Evolutionary conservation across 2,329 filamentous ascomycete species (phyloP), one percentile per base, ranked within the genome.

Genomic region (Trichoderma guizhouense): DNA sequence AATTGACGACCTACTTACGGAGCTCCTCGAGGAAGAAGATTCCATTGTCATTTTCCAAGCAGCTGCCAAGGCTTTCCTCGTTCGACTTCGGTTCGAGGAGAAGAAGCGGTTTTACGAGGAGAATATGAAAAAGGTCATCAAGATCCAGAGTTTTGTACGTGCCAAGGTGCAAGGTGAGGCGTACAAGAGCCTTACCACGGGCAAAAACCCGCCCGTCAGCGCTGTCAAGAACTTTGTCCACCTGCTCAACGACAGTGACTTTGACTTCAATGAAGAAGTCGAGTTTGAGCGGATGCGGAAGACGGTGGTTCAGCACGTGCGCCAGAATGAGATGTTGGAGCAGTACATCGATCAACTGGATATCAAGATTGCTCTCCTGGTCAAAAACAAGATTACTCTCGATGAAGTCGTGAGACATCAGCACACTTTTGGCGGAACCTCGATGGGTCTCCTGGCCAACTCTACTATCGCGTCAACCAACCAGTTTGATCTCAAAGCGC

Each of bases 341-440:
- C 94, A 98, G 80, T 99, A 99, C 79, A 97, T 99, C 76, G 95
- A 97, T 77, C 96, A 99, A 80, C 88, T 99, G 43, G 97, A 99
- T 79, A 97, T 99, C 86, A 99, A 99, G 84, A 99, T 99, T 80
- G 96, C 96, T 1, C 88, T 99, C 3, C 87, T 99, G 21, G 96
- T 99, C 77, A 98, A 98, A 87, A 99, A 99, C 88, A 99, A 99
- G 83, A 99, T 99, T 78, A 98, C 96, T 0, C 87, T 99, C 5
- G 96, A 99, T 79, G 97, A 99, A 82, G 96, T 99, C 32, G 93
- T 99, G 70, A 94, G 94, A 77, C 96, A 98, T 79, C 96, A 99
- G 79, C 95, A 92, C 84, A 97, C 97, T 80, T 98, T 96, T 77
- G 96, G 96, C 71, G 95, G 95, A 2, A 92, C 96, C 78, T 91